phyloP scores from a whole-genome alignment of 140 eudicot genomes.

The Flaveria floridana region DNA sequence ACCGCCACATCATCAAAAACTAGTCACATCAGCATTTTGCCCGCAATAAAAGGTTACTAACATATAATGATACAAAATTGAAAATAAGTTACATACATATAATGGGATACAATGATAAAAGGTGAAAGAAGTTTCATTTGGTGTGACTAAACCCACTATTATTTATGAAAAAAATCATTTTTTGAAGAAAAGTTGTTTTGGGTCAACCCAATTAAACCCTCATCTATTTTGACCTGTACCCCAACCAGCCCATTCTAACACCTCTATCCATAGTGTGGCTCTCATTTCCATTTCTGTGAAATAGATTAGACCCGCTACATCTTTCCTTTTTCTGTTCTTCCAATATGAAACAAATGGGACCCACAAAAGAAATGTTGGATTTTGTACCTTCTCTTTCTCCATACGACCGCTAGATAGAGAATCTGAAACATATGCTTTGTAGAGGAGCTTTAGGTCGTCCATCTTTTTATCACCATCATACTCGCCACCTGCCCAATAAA shows the following conservation, averaged over 20 bases:
- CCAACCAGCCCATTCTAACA: background rate
- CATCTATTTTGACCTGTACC: background rate
- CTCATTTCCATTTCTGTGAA: background rate
- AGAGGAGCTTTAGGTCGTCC: slow-evolving; percentile 80
- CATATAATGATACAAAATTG: background rate
- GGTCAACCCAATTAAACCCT: background rate
- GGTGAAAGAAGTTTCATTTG: slow-evolving; percentile 5
- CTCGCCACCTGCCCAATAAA: slow-evolving; percentile 68
- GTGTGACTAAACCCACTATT: background rate
- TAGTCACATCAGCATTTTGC: background rate
- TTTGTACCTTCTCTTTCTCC: slow-evolving; percentile 83
- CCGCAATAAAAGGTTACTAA: background rate
- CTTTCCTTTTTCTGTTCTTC: background rate
- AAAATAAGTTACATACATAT: background rate
- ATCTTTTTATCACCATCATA: slow-evolving; percentile 75
- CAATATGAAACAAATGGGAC: slow-evolving; percentile 12
- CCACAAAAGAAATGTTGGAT: background rate
- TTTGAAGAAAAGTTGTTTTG: background rate
- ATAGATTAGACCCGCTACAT: slow-evolving; percentile 1
- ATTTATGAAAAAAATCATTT: no score
- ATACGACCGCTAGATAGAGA: slow-evolving; percentile 75
- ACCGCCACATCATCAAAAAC: background rate
- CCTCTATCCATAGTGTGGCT: background rate
- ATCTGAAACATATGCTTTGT: slow-evolving; percentile 71
- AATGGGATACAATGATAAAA: background rate